Percentiles rank a stretch among this genome's conserved stretches.
Conservation (phyloP, 768 basidiomycete genomes). For the Lentinula aciculospora region DNA sequence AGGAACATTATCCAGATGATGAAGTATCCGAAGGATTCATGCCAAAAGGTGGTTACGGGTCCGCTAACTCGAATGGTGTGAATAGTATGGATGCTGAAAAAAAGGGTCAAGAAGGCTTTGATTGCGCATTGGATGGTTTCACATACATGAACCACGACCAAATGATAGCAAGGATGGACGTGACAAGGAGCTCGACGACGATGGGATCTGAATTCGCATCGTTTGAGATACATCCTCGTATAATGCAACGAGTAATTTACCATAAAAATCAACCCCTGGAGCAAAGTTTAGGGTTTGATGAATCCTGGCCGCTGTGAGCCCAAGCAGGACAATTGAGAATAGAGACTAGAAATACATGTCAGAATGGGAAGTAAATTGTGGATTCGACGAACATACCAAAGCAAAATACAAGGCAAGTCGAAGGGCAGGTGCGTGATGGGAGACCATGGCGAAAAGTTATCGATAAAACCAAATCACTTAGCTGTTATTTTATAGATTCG, state of each 20-base stretch:
- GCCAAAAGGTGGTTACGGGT: neutral
- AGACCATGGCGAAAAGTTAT: neutral
- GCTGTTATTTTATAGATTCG: neutral
- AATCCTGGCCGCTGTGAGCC: neutral
- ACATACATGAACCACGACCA: constrained; percentile 31
- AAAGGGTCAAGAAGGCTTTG: too few species aligned
- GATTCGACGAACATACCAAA: too few species aligned
- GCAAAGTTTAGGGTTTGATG: neutral
- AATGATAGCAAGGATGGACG: constrained; percentile 34
- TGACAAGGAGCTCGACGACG: constrained; percentile 39
- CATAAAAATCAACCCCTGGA: neutral
- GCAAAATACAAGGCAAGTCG: constrained; percentile 1
- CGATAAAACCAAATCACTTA: too few species aligned
- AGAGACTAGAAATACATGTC: neutral
- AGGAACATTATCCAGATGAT: constrained; percentile 42
- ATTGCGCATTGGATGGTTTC: too few species aligned
- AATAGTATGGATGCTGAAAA: constrained; percentile 12
- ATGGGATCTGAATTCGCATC: constrained; percentile 29
- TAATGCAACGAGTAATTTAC: neutral
- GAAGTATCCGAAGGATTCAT: constrained; percentile 34
- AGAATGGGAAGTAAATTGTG: too few species aligned
- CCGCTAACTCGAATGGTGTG: constrained; percentile 21
- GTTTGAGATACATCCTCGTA: too few species aligned
- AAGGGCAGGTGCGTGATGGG: constrained; percentile 3
- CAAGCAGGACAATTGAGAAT: constrained; percentile 2